These are phyloP conservation scores for Xylaria sp. DNA, from an alignment of 2,329 filamentous ascomycete species.

Conservation along the genomic window DNA sequence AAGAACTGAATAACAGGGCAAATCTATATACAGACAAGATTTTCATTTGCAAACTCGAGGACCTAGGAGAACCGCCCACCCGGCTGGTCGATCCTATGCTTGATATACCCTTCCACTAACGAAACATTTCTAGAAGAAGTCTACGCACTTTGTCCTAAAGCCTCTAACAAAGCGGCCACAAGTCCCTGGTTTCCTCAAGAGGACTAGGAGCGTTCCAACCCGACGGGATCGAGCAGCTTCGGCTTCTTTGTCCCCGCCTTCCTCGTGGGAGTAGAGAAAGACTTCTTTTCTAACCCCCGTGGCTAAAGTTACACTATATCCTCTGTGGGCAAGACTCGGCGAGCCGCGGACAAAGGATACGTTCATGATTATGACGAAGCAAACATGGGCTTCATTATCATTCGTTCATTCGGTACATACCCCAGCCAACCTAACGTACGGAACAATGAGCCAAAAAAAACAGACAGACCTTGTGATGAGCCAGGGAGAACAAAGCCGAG, in stretches of 20 bases:
- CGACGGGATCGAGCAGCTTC: neutral
- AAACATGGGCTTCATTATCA: too few relatives aligned
- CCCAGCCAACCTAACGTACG: neutral
- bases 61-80: neutral
- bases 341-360: constrained; percentile 16
- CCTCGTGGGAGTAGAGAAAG: constrained; percentile 27
- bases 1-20: constrained; percentile 19
- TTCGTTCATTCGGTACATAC: too few relatives aligned
- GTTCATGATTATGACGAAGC: neutral
- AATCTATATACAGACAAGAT: neutral
- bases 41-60: constrained; percentile 15
- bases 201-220: neutral
- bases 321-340: neutral
- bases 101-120: neutral
- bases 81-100: neutral
- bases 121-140: constrained; percentile 16
- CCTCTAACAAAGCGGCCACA: constrained; percentile 36
- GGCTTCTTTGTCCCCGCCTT: constrained; percentile 23
- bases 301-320: neutral
- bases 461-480: neutral
- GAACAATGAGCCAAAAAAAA: constrained; percentile 1
- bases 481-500: constrained; percentile 21
- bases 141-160: constrained; percentile 35
- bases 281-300: constrained; percentile 11
- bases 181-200: neutral